These are phyloP conservation scores for Aspergillus aculeatinus DNA, from an alignment of 2,329 filamentous ascomycete species.

Conservation along the genomic window DNA sequence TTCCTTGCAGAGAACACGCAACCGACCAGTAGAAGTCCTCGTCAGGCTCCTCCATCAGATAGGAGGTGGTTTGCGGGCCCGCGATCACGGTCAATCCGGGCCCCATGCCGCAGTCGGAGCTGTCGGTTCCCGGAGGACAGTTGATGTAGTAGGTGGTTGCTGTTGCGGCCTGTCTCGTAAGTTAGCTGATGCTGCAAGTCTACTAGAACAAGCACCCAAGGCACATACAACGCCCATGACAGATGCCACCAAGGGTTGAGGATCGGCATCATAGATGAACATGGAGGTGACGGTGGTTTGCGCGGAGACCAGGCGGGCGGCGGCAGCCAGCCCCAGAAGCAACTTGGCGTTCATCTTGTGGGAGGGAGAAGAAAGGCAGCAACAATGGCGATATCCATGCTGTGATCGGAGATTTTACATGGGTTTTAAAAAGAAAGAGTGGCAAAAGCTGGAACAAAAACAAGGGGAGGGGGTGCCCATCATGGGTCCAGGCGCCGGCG, in stretches of 20 bases:
- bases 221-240: conserved; percentile 25
- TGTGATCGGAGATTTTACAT: not conserved
- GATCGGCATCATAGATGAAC: conserved; percentile 24
- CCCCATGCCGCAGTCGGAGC: conserved; percentile 28
- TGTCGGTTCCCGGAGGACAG: conserved; percentile 23
- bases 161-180: conserved; percentile 18
- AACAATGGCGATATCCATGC: not conserved
- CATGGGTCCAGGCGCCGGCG: no score
- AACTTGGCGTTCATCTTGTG: conserved; percentile 16
- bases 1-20: conserved; percentile 20
- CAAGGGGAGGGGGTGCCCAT: no score
- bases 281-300: conserved; percentile 25
- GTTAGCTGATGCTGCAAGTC: not conserved
- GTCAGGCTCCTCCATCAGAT: conserved; percentile 10
- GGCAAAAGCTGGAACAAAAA: not conserved
- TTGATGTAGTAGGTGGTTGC: conserved; percentile 30
- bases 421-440: not conserved
- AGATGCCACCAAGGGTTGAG: conserved; percentile 26
- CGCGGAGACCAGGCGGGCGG: conserved; percentile 18
- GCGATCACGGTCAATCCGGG: conserved; percentile 25
- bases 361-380: not conserved
- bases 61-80: conserved; percentile 12
- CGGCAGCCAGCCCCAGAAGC: conserved; percentile 18
- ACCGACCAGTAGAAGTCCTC: conserved; percentile 17
- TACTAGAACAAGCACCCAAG: no score